A percentile compares a stretch with the other conserved stretches of the same genome.
phyloP scores from a whole-genome alignment of 176 grass and related monocot genomes.

The barley (Hordeum vulgare) region MorexV3_pseudomolecules_assembly NC_058518.1:471019145-471019644 shows the following conservation, averaged over 20 bases:
- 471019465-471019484: constrained; percentile 4
- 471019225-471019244: constrained; percentile 27
- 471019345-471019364: background rate
- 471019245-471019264: constrained; percentile 23
- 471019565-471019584: constrained; percentile 56
- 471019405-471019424: background rate
- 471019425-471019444: background rate
- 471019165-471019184: constrained; percentile 34
- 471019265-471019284: constrained; percentile 27
- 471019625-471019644: background rate
- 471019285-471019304: constrained; percentile 9
- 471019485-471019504: constrained; percentile 1
- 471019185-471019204: constrained; percentile 10
- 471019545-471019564: constrained; percentile 50
- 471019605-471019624: background rate
- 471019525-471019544: background rate
- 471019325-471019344: constrained; percentile 32
- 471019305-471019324: constrained; percentile 44
- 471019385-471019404: background rate
- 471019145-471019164: constrained; percentile 28
- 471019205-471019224: constrained; percentile 17
- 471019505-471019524: constrained; percentile 5
- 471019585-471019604: constrained; percentile 1
- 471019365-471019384: background rate
- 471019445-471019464: background rate